Evolutionary conservation across 306 rosid genomes (phyloP).

Genomic region (Gastrolobium bilobum): DNA sequence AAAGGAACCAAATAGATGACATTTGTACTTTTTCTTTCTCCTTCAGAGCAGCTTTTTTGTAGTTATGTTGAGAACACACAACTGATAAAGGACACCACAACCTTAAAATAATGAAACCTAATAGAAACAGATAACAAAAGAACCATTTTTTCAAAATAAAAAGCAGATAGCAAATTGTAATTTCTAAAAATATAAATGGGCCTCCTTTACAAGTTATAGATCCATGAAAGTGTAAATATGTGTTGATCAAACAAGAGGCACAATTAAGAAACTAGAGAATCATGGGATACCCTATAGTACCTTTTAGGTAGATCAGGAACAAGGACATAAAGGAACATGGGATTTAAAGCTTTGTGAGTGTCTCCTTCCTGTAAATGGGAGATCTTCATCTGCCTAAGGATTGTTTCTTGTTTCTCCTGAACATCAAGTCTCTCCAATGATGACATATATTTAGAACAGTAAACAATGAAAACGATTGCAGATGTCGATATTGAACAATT

Average conservation of each 20-base stretch:
- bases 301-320: conserved; percentile 91
- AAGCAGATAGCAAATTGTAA: conserved; percentile 10
- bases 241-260: conserved; percentile 34
- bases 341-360: conserved; percentile 56
- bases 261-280: background rate
- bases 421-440: conserved; percentile 59
- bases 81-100: conserved; percentile 12
- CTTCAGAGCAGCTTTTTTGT: background rate
- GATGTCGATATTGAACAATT: conserved; percentile 80
- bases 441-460: conserved; percentile 73
- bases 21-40: conserved; percentile 15
- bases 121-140: conserved; percentile 32
- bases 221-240: conserved; percentile 24
- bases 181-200: conserved; percentile 11
- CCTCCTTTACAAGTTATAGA: conserved; percentile 6
- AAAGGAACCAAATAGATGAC: conserved; percentile 34
- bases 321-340: conserved; percentile 76
- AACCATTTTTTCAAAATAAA: background rate
- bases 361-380: conserved; percentile 50
- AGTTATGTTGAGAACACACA: conserved; percentile 37
- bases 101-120: conserved; percentile 21
- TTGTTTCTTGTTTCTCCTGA: conserved; percentile 63
- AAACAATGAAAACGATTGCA: conserved; percentile 68
- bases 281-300: conserved; percentile 50
- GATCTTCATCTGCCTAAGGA: conserved; percentile 65